Percentiles rank a stretch among this genome's conserved stretches.
phyloP scores from a whole-genome alignment of 352 stramenopile genomes.

The Globisporangium paroecandrum region DNA sequence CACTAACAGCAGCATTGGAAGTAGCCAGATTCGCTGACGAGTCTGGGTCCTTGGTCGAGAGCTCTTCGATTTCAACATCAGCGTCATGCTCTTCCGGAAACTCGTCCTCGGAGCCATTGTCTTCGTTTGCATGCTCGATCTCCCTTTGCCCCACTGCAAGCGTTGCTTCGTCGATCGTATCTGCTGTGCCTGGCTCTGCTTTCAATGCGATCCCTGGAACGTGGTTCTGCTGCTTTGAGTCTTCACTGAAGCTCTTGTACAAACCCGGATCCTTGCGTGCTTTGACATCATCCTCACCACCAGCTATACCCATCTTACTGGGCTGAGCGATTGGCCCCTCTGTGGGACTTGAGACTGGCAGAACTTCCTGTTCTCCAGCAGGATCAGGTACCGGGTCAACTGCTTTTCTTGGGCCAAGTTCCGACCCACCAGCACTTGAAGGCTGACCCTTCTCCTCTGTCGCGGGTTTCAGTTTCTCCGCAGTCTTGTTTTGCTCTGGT shows the following conservation, averaged over 20 bases:
- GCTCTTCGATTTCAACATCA: conserved; percentile 2
- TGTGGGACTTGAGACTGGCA: background rate
- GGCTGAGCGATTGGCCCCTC: background rate
- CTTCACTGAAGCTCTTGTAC: conserved; percentile 3
- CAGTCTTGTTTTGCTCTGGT: background rate
- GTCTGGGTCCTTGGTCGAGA: background rate
- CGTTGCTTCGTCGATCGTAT: background rate
- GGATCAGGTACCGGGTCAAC: background rate
- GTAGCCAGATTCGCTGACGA: background rate
- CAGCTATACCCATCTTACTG: background rate
- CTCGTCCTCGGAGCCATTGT: background rate
- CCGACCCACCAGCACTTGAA: background rate
- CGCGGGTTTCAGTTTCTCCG: background rate
- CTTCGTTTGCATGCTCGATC: background rate
- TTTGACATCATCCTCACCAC: background rate
- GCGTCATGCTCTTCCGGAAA: background rate
- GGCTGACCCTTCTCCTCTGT: background rate
- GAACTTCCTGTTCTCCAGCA: background rate
- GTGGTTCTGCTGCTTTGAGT: background rate
- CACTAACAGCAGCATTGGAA: background rate
- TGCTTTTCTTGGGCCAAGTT: background rate
- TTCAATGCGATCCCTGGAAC: background rate
- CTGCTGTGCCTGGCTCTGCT: background rate
- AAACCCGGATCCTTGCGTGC: background rate
- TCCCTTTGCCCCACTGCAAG: background rate